Conservation (phyloP, 768 basidiomycete genomes). For the Tricholoma hemisulphureum region DNA sequence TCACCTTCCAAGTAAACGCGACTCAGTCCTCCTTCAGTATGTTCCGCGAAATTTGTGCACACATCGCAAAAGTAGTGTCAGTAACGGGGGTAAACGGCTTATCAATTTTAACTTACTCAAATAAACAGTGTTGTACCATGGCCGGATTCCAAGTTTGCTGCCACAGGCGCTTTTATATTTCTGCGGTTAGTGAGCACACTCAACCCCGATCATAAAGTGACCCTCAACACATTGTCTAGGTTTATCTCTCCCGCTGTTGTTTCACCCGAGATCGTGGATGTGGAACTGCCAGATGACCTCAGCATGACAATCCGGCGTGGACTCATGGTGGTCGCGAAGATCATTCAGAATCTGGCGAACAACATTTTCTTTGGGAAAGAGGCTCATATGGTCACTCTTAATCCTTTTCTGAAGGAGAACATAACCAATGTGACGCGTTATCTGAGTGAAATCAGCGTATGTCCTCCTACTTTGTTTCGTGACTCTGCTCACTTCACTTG, state of each 20-base stretch:
- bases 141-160: constrained; percentile 79
- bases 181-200: constrained; percentile 54
- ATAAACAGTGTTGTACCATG: constrained; percentile 54
- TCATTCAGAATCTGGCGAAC: constrained; percentile 91
- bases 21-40: constrained; percentile 46
- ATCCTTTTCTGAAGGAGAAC: constrained; percentile 69
- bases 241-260: constrained; percentile 93
- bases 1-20: background rate
- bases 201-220: background rate
- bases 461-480: constrained; percentile 17
- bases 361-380: constrained; percentile 94
- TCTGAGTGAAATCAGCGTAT: constrained; percentile 71
- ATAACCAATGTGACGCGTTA: constrained; percentile 74
- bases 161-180: constrained; percentile 90
- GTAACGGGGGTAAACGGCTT: constrained; percentile 24
- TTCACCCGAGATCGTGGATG: constrained; percentile 78
- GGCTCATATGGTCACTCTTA: constrained; percentile 77
- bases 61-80: constrained; percentile 77
- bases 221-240: constrained; percentile 35
- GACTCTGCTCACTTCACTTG: background rate
- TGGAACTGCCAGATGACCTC: constrained; percentile 70
- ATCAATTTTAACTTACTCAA: constrained; percentile 1
- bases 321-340: constrained; percentile 84
- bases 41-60: constrained; percentile 83
- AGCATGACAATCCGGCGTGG: constrained; percentile 64